Evolutionary conservation across 345 rosid species (phyloP).

Genomic region (Gynandropsis gynandra): DNA sequence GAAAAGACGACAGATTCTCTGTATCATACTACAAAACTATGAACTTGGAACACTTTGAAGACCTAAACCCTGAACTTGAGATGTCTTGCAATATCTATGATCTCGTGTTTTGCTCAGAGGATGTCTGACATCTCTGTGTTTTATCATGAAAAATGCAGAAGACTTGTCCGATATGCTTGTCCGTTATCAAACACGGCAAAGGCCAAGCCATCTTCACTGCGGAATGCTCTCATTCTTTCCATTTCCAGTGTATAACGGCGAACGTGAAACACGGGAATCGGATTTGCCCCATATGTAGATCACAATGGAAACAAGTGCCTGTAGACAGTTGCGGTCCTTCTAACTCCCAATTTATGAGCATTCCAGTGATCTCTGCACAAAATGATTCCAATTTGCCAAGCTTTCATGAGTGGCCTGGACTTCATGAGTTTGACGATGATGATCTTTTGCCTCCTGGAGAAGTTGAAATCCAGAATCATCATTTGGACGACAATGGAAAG

Average conservation of each 20-base stretch:
- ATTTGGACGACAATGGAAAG: slow-evolving; percentile 19
- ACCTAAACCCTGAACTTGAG: too few relatives aligned
- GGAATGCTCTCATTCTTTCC: slow-evolving; percentile 92
- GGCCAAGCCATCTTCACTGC: slow-evolving; percentile 92
- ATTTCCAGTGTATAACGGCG: slow-evolving; percentile 78
- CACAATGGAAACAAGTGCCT: slow-evolving; percentile 67
- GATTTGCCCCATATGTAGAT: slow-evolving; percentile 79
- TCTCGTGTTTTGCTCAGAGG: background rate
- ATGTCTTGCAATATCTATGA: background rate
- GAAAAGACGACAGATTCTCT: too few relatives aligned
- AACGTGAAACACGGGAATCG: slow-evolving; percentile 82
- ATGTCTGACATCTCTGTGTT: slow-evolving; percentile 12
- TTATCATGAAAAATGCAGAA: slow-evolving; percentile 40
- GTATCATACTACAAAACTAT: too few relatives aligned
- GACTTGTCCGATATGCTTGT: slow-evolving; percentile 74
- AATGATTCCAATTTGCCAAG: slow-evolving; percentile 34
- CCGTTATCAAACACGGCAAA: slow-evolving; percentile 51
- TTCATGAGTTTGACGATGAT: slow-evolving; percentile 66
- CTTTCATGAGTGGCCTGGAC: slow-evolving; percentile 38
- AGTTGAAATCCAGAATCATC: slow-evolving; percentile 19
- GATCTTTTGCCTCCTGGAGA: slow-evolving; percentile 38
- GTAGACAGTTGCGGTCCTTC: slow-evolving; percentile 32
- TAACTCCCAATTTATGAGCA: slow-evolving; percentile 41
- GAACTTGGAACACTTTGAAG: too few relatives aligned
- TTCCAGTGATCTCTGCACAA: slow-evolving; percentile 37